These are phyloP conservation scores for Starmerella etchellsii DNA, from an alignment of 805 yeast species.

Conservation along the genomic window DNA sequence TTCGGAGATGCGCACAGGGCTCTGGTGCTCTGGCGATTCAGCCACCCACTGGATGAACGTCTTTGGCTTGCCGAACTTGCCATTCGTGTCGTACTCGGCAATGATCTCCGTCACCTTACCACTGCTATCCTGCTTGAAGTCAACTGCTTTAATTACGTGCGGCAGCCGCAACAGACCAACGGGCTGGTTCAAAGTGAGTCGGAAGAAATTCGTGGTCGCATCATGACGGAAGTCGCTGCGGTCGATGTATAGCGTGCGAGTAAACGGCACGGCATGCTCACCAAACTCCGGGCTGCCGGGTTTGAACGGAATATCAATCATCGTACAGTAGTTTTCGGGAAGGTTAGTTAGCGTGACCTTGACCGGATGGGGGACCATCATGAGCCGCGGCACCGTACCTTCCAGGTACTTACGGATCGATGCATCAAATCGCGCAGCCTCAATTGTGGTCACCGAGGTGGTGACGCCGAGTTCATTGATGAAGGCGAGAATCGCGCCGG, in stretches of 20 bases:
- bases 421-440: constrained; percentile 76
- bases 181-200: constrained; percentile 86
- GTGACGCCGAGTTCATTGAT: constrained; percentile 95
- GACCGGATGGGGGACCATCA: constrained; percentile 83
- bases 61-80: constrained; percentile 60
- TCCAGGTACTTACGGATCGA: constrained; percentile 81
- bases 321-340: constrained; percentile 57
- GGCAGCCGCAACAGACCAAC: constrained; percentile 94
- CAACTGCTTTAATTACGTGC: constrained; percentile 57
- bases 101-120: constrained; percentile 61
- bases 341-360: constrained; percentile 73
- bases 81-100: constrained; percentile 64
- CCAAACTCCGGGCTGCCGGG: constrained; percentile 74
- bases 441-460: constrained; percentile 83
- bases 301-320: constrained; percentile 71
- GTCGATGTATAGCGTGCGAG: constrained; percentile 72
- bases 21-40: constrained; percentile 42
- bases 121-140: constrained; percentile 46
- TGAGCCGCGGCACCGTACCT: constrained; percentile 81
- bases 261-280: constrained; percentile 60
- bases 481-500: constrained; percentile 89
- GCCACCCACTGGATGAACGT: constrained; percentile 97
- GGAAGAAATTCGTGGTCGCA: constrained; percentile 60
- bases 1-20: constrained; percentile 57
- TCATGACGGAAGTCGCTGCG: constrained; percentile 68